Percentiles rank a stretch among this genome's conserved stretches.
Evolutionary conservation across 2,329 filamentous ascomycete species (phyloP).

Genomic region (Fulvia fulva): DNA sequence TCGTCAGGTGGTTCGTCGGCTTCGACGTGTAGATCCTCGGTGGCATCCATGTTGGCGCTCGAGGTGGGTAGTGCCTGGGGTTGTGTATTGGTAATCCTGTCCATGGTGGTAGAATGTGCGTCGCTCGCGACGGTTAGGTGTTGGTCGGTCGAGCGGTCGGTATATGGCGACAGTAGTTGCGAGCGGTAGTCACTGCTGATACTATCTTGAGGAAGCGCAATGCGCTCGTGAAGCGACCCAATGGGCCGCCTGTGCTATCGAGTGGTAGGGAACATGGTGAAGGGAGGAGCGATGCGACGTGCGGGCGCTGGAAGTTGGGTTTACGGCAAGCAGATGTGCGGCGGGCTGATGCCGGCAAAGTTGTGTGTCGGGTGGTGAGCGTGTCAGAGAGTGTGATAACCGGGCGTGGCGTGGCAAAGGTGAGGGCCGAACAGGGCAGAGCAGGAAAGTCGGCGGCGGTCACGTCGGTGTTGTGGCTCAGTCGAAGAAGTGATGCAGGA

Average conservation of each 20-base stretch:
- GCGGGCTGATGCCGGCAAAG: background rate
- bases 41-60: constrained; percentile 27
- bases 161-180: background rate
- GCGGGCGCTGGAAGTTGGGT: background rate
- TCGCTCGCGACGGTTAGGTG: background rate
- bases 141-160: background rate
- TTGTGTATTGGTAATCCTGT: constrained; percentile 11
- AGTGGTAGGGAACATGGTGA: background rate
- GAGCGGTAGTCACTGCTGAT: background rate
- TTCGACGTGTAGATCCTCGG: constrained; percentile 67
- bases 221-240: constrained; percentile 8
- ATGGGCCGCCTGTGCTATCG: constrained; percentile 11
- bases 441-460: background rate
- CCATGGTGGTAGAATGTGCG: constrained; percentile 13
- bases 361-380: background rate
- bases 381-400: background rate
- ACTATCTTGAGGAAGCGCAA: background rate
- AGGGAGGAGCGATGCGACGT: background rate
- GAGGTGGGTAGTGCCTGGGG: constrained; percentile 15
- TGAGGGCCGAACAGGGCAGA: background rate
- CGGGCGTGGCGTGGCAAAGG: background rate
- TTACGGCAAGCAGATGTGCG: background rate
- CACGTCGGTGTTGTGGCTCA: background rate
- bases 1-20: constrained; percentile 83
- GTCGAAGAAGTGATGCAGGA: background rate